Conservation (phyloP, 2,329 filamentous ascomycete species). For the Diaporthe aspalathi region DNA sequence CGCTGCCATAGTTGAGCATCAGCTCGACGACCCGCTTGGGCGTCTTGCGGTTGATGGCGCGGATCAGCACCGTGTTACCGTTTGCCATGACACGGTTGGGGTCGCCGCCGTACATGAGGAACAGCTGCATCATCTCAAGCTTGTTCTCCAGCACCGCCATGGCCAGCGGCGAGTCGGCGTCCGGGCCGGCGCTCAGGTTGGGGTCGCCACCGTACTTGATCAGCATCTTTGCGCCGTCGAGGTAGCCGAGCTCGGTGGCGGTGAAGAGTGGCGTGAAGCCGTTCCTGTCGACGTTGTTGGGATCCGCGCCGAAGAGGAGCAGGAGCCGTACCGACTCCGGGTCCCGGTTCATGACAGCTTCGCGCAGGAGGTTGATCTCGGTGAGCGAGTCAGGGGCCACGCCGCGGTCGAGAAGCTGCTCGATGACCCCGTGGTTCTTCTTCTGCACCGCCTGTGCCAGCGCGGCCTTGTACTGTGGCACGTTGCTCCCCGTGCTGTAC, state of each 20-base stretch:
- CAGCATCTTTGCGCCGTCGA: conserved; percentile 68
- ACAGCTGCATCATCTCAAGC: conserved; percentile 67
- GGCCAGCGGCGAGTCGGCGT: conserved; percentile 66
- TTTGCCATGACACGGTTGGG: conserved; percentile 63
- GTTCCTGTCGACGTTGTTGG: conserved; percentile 62
- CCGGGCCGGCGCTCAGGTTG: conserved; percentile 52
- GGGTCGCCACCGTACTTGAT: conserved; percentile 70
- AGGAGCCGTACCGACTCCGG: conserved; percentile 65
- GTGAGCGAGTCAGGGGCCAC: conserved; percentile 61
- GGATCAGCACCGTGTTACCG: conserved; percentile 71
- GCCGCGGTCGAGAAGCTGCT: conserved; percentile 69
- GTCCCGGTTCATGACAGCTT: conserved; percentile 64
- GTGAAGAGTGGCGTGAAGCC: conserved; percentile 63
- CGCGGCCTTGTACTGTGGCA: conserved; percentile 57
- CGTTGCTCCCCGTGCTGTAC: conserved; percentile 55
- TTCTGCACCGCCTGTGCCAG: conserved; percentile 66
- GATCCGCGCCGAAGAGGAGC: conserved; percentile 67
- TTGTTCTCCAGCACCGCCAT: conserved; percentile 63
- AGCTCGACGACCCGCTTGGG: conserved; percentile 67
- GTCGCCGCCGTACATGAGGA: conserved; percentile 71
- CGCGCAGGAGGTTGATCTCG: conserved; percentile 62
- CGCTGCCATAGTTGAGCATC: conserved; percentile 69
- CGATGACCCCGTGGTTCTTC: conserved; percentile 66
- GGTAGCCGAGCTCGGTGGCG: conserved; percentile 63
- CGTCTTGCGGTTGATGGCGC: conserved; percentile 69